A percentile compares a stretch with the other conserved stretches of the same genome.
These are phyloP conservation scores for Fagus crenata DNA, from an alignment of 306 rosid species.

Conservation along the genomic window DNA sequence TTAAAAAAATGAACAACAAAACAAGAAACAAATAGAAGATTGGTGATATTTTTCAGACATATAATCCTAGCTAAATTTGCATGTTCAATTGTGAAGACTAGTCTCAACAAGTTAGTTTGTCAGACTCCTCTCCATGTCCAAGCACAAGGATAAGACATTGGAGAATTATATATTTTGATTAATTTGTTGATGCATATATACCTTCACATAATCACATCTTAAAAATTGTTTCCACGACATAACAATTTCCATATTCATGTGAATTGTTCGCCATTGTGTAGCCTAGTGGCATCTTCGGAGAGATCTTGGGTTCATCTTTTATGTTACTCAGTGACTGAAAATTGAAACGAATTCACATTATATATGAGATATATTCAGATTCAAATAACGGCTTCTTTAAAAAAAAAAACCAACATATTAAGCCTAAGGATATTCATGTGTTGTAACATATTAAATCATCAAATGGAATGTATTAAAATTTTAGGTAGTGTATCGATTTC, in stretches of 20 bases:
- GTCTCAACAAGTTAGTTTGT: not conserved
- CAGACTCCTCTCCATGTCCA: not conserved
- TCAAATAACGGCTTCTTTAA: too few relatives aligned
- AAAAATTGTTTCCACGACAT: not conserved
- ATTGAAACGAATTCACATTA: too few relatives aligned
- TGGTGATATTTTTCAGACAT: not conserved
- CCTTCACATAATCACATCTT: not conserved
- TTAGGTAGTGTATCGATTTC: not conserved
- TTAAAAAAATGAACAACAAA: constrained; percentile 6
- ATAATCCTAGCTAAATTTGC: not conserved
- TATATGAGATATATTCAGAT: too few relatives aligned
- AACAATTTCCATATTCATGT: not conserved
- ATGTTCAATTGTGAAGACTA: not conserved
- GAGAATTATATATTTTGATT: too few relatives aligned
- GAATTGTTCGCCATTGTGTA: too few relatives aligned
- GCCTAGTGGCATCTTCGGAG: too few relatives aligned
- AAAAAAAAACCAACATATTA: not conserved
- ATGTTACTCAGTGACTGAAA: too few relatives aligned
- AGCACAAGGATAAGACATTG: not conserved
- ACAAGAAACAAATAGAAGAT: not conserved
- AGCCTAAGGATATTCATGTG: not conserved
- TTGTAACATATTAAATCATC: not conserved
- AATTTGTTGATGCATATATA: not conserved
- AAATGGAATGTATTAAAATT: not conserved
- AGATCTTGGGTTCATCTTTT: too few relatives aligned